A percentile compares a stretch with the other conserved stretches of the same genome.
Conservation (phyloP, 2,329 filamentous ascomycete genomes). For the Epichloe aotearoae region DNA sequence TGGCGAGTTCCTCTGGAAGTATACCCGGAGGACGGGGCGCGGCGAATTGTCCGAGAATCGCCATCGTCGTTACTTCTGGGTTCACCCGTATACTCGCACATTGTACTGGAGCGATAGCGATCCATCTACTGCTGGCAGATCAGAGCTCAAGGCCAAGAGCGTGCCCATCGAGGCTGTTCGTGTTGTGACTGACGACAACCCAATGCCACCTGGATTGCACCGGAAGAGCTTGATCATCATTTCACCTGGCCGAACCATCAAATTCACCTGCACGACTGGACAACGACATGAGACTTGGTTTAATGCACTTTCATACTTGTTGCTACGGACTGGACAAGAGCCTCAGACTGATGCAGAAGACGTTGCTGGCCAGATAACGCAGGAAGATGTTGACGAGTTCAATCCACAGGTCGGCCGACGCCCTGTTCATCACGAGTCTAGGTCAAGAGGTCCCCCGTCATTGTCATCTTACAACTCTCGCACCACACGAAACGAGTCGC, state of each 20-base stretch:
- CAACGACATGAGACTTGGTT: conserved; percentile 98
- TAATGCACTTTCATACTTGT: conserved; percentile 86
- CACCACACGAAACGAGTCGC: conserved; percentile 53
- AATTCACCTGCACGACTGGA: conserved; percentile 87
- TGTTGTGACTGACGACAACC: conserved; percentile 88
- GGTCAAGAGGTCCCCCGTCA: conserved; percentile 47
- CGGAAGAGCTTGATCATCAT: conserved; percentile 85
- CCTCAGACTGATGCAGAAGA: conserved; percentile 49
- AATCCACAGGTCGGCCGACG: conserved; percentile 47
- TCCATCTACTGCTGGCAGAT: conserved; percentile 63
- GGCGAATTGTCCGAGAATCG: conserved; percentile 78
- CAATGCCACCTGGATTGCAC: conserved; percentile 86
- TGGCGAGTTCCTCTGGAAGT: conserved; percentile 97
- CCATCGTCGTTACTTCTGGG: conserved; percentile 96
- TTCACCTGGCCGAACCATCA: conserved; percentile 76
- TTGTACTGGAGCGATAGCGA: conserved; percentile 94
- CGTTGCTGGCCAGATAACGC: conserved; percentile 41
- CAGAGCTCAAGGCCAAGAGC: conserved; percentile 71
- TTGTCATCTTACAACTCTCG: conserved; percentile 72
- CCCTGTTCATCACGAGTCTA: conserved; percentile 23
- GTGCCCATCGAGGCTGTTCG: conserved; percentile 87
- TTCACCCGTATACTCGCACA: conserved; percentile 92
- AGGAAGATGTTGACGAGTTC: conserved; percentile 63
- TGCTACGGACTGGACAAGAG: conserved; percentile 60
- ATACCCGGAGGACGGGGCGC: conserved; percentile 87